These are phyloP conservation scores for Zygosaccharomyces bailii DNA, from an alignment of 805 yeast species.

Conservation along the genomic window DNA sequence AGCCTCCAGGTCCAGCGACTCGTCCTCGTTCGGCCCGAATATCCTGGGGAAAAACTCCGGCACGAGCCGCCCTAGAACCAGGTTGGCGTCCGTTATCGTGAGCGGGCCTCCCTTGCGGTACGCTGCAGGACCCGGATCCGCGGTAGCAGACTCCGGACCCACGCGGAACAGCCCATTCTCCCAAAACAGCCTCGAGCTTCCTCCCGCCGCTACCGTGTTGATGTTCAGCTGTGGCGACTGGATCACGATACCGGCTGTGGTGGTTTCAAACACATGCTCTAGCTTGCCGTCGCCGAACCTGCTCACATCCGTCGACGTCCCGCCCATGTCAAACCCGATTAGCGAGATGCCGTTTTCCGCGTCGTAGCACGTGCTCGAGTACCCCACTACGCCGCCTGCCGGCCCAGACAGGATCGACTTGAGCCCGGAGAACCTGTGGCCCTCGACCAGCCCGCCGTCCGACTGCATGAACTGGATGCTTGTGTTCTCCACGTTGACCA, in stretches of 20 bases:
- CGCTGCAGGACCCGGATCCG: constrained; percentile 89
- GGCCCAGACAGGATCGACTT: constrained; percentile 92
- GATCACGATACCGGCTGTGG: constrained; percentile 78
- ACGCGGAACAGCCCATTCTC: constrained; percentile 71
- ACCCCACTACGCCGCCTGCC: constrained; percentile 97
- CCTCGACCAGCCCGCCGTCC: constrained; percentile 91
- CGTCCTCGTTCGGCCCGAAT: constrained; percentile 77
- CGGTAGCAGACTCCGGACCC: constrained; percentile 84
- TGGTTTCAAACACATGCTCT: constrained; percentile 78
- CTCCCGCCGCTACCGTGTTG: constrained; percentile 83
- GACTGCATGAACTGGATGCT: constrained; percentile 87
- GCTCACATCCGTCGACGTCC: constrained; percentile 83
- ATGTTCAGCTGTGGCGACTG: constrained; percentile 83
- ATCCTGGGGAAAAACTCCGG: constrained; percentile 77
- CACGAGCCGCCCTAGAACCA: constrained; percentile 64
- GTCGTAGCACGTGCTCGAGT: constrained; percentile 74
- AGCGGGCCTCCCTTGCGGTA: constrained; percentile 81
- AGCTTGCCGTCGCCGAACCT: constrained; percentile 64
- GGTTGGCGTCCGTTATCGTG: constrained; percentile 82
- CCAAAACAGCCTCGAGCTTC: constrained; percentile 67
- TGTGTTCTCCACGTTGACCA: constrained; percentile 46
- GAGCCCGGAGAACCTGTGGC: constrained; percentile 78
- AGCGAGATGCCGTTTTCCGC: constrained; percentile 53
- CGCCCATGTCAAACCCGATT: constrained; percentile 88
- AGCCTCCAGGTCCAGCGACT: constrained; percentile 57